Evolutionary conservation across 2,329 filamentous ascomycete genomes (phyloP), one percentile per base, ranked within the genome.

Genomic region (Magnaporthiopsis incrustans): DNA sequence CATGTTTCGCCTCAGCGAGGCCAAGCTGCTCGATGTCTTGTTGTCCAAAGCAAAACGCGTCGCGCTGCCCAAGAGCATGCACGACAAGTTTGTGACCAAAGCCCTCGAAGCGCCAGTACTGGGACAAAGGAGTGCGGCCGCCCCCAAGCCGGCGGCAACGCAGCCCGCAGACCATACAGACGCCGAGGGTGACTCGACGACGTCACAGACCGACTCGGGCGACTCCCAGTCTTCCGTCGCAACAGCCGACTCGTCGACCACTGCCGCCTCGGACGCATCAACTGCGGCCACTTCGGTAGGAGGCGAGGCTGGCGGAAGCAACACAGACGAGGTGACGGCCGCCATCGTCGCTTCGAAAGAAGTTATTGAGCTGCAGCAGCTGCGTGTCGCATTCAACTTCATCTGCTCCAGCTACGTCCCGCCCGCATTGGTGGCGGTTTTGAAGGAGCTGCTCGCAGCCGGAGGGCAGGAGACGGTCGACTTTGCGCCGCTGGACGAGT

Each of bases 41-140:
- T 67, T 93, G 8, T 71, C 75, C 25, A 98, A 97, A 74, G 92
- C 92, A 6, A 81, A 82, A 66, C 81, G 80, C 6, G 89, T 96
- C 81, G 85, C 87, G 0, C 77, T 98, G 12, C 92, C 95, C 1
- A 77, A 79, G 8, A 96, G 89, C 69, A 84, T 99, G 81, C 94
- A 97, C 72, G 90, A 95, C 60, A 88, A 85, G 57, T 96, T 97
- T 69, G 86, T 99, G 11, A 84, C 82, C 62, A 89, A 89, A 70
- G 84, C 84, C 2, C 79, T 99, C 6, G 90, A 95, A 69, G 84
- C 87, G 5, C 94, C 95, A 0, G 79, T 96, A 58, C 78, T 91
- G 69, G 85, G 85, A 38, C 80, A 92, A 57, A 88, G 82, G 70
- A 81, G 85, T 59, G 82, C 32, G 8, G 44, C 22, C 10, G 26